A percentile compares a stretch with the other conserved stretches of the same genome.
These are phyloP conservation scores for Gremmenia infestans DNA, from an alignment of 2,329 filamentous ascomycete genomes.

Conservation along the genomic window DNA sequence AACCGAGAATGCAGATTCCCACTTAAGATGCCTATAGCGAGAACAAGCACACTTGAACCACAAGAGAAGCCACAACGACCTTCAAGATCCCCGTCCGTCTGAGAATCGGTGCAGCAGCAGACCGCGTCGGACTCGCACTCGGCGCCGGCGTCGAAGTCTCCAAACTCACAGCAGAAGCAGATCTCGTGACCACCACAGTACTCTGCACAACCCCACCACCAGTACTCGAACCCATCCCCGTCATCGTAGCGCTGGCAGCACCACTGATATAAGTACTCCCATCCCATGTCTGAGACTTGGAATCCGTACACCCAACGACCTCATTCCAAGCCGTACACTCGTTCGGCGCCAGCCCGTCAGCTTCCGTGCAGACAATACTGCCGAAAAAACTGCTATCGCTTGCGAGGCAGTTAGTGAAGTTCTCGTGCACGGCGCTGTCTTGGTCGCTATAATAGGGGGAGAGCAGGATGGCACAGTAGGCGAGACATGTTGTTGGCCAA, in stretches of 20 bases:
- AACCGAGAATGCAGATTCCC: background rate
- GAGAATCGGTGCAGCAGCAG: background rate
- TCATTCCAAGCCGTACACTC: background rate
- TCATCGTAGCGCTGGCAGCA: background rate
- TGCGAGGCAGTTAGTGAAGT: background rate
- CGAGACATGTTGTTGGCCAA: background rate
- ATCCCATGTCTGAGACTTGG: background rate
- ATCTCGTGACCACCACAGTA: background rate
- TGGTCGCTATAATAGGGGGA: background rate
- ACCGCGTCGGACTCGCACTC: background rate
- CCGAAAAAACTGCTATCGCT: background rate
- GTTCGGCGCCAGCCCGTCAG: background rate
- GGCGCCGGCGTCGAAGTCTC: background rate
- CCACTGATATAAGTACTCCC: no score
- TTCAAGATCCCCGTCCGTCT: background rate
- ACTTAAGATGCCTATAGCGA: background rate
- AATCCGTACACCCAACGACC: background rate
- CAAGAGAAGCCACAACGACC: background rate
- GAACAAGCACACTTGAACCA: background rate
- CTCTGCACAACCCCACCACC: background rate
- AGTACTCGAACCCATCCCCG: background rate
- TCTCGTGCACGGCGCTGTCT: background rate
- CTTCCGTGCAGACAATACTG: background rate
- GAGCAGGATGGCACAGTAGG: background rate
- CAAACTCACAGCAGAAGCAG: background rate